A percentile compares a stretch with the other conserved stretches of the same genome.
Conservation (phyloP, 805 yeast genomes). For the Candida patagonica region DNA sequence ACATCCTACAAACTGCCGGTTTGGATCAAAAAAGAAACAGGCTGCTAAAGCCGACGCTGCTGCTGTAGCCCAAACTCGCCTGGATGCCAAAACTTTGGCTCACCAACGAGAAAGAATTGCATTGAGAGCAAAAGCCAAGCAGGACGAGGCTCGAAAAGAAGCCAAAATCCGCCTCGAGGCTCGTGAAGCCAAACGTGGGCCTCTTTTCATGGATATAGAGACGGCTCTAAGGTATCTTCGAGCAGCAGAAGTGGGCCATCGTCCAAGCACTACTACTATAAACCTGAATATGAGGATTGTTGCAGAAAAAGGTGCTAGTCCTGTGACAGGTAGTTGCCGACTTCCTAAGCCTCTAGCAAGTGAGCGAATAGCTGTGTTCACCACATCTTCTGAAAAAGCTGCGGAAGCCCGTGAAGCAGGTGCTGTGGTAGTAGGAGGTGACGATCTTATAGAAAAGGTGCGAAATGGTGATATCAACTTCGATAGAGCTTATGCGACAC, state of each 20-base stretch:
- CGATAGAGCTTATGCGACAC: slow-evolving; percentile 77
- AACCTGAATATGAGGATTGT: slow-evolving; percentile 55
- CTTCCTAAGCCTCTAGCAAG: slow-evolving; percentile 67
- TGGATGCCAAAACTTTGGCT: slow-evolving; percentile 26
- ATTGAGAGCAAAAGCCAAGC: slow-evolving; percentile 13
- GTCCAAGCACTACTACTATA: slow-evolving; percentile 60
- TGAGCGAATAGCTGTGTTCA: slow-evolving; percentile 59
- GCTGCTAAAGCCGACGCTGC: not conserved
- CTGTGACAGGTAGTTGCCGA: slow-evolving; percentile 58
- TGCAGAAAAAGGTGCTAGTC: slow-evolving; percentile 69
- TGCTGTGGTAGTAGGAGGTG: slow-evolving; percentile 63
- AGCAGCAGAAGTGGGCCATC: slow-evolving; percentile 86
- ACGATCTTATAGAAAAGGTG: slow-evolving; percentile 56
- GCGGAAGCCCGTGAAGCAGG: slow-evolving; percentile 49
- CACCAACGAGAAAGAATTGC: slow-evolving; percentile 27
- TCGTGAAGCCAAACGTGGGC: slow-evolving; percentile 37
- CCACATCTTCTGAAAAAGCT: slow-evolving; percentile 44
- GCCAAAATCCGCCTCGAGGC: slow-evolving; percentile 29
- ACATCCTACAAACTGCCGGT: slow-evolving; percentile 3
- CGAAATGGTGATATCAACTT: slow-evolving; percentile 43
- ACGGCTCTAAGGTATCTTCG: slow-evolving; percentile 69
- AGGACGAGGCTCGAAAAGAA: slow-evolving; percentile 24
- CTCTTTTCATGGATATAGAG: slow-evolving; percentile 63
- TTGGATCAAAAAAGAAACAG: slow-evolving; percentile 9
- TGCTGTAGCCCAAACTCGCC: slow-evolving; percentile 16